phyloP scores from a whole-genome alignment of 768 basidiomycete species.

The Arthromyces matolae region DNA sequence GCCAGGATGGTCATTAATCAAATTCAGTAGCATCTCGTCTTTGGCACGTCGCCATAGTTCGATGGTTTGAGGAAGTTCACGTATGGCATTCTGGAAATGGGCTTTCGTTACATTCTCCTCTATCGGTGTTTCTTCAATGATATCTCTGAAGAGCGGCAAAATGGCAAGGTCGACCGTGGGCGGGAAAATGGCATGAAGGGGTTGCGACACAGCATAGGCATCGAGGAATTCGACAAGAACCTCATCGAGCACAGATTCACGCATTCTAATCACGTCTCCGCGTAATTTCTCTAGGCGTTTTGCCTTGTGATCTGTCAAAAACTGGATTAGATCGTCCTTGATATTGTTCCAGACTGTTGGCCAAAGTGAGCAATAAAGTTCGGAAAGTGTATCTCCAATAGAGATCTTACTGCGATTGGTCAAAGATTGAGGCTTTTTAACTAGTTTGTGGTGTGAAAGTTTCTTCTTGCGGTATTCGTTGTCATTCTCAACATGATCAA shows the following conservation, averaged over 20 bases:
- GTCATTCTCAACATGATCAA: constrained; percentile 5
- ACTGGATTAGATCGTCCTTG: constrained; percentile 11
- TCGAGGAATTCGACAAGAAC: constrained; percentile 13
- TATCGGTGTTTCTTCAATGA: constrained; percentile 16
- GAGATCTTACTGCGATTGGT: constrained; percentile 11
- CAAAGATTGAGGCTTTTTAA: constrained; percentile 8
- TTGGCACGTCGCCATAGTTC: constrained; percentile 14
- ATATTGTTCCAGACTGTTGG: constrained; percentile 19
- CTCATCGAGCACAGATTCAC: too few relatives aligned
- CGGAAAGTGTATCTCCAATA: too few relatives aligned
- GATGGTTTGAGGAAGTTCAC: constrained; percentile 10
- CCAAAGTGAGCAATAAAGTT: background rate
- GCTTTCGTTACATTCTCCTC: constrained; percentile 11
- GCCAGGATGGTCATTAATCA: constrained; percentile 6
- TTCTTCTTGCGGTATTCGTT: background rate
- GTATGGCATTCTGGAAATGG: constrained; percentile 15
- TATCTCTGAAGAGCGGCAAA: constrained; percentile 11
- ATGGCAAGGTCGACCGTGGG: constrained; percentile 15
- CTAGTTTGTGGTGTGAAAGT: constrained; percentile 13
- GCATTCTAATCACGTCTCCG: constrained; percentile 1
- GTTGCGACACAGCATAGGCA: constrained; percentile 10
- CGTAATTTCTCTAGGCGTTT: constrained; percentile 12
- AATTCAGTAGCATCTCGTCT: constrained; percentile 11
- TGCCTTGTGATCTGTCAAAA: constrained; percentile 11
- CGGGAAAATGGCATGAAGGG: constrained; percentile 13